Percentiles rank a stretch among this genome's conserved stretches.
Evolutionary conservation across 2,329 filamentous ascomycete genomes (phyloP).

Genomic region (Trichothecium sympodiale): DNA sequence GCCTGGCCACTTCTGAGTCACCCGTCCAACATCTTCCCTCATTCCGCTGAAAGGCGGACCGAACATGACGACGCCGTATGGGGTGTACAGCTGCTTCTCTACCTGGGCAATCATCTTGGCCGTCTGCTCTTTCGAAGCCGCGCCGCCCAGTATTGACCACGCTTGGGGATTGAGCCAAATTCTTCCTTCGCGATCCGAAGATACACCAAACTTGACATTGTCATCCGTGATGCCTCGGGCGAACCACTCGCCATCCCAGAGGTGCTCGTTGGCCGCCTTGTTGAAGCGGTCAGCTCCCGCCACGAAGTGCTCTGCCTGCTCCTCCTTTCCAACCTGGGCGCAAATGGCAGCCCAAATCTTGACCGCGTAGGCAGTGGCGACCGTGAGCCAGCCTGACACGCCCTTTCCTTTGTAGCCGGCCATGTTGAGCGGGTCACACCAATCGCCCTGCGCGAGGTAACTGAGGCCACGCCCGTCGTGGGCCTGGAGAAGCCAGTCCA

Average conservation of each 20-base stretch:
- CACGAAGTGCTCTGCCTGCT: conserved; percentile 32
- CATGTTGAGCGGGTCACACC: conserved; percentile 54
- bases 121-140: conserved; percentile 30
- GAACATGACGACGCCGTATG: conserved; percentile 45
- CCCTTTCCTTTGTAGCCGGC: conserved; percentile 47
- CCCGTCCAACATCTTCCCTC: conserved; percentile 47
- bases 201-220: conserved; percentile 37
- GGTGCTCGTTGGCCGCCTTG: conserved; percentile 34
- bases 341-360: conserved; percentile 43
- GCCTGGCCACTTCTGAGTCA: conserved; percentile 46
- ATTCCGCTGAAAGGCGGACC: conserved; percentile 40
- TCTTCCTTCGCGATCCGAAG: conserved; percentile 37
- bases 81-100: conserved; percentile 38
- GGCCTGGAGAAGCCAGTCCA: conserved; percentile 42
- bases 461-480: conserved; percentile 42
- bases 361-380: conserved; percentile 41
- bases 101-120: conserved; percentile 34
- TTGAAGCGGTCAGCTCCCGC: conserved; percentile 34
- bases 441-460: conserved; percentile 48
- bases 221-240: conserved; percentile 47
- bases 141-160: conserved; percentile 43
- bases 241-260: conserved; percentile 48
- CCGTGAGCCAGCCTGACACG: conserved; percentile 46
- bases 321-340: conserved; percentile 26
- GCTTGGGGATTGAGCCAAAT: conserved; percentile 49